These are phyloP conservation scores for Zygoascus tannicola DNA, from an alignment of 805 yeast species.

Conservation along the genomic window DNA sequence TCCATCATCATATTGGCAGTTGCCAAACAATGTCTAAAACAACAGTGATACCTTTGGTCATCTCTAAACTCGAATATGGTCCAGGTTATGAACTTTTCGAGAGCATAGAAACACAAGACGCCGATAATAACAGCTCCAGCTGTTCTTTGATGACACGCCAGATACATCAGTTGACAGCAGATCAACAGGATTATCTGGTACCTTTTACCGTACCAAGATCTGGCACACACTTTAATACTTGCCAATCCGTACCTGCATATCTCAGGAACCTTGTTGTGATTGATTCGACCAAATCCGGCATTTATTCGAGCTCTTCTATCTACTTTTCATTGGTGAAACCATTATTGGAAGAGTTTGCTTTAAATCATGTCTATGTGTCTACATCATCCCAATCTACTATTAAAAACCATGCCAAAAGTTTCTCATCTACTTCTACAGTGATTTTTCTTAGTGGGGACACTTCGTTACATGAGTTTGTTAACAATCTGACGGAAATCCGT, in stretches of 20 bases:
- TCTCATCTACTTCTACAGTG: constrained; percentile 33
- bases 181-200: not conserved
- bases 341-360: constrained; percentile 25
- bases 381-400: constrained; percentile 26
- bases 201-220: not conserved
- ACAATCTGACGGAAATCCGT: constrained; percentile 30
- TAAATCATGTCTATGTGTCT: constrained; percentile 29
- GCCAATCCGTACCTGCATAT: constrained; percentile 14
- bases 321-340: constrained; percentile 28
- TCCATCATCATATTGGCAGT: too few species aligned
- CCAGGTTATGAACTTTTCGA: not conserved
- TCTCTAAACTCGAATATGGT: not conserved
- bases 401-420: constrained; percentile 24
- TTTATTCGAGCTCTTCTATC: constrained; percentile 17
- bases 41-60: not conserved
- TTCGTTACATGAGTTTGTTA: constrained; percentile 66
- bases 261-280: constrained; percentile 25
- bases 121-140: not conserved
- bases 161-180: not conserved
- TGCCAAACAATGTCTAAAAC: too few species aligned
- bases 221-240: not conserved
- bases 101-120: not conserved
- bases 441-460: constrained; percentile 81
- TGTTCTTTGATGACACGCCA: not conserved
- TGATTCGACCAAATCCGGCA: constrained; percentile 28